Base-by-base conservation (phyloP, 2,329 filamentous ascomycete genomes). In the Cladophialophora immunda region DNA sequence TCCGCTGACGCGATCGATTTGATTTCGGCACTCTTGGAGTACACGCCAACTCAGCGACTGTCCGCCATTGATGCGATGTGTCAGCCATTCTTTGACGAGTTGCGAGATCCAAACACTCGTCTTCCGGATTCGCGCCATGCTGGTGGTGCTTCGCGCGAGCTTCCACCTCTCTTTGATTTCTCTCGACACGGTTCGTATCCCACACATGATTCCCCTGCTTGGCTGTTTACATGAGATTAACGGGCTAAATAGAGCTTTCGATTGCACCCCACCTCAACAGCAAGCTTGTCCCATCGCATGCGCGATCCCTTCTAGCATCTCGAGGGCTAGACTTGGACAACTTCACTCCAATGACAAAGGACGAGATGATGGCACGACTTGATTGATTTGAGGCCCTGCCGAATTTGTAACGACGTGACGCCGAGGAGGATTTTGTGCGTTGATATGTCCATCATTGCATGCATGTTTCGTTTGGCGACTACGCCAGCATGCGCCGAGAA, bases 71-170 rank as follows among this genome's bases (percentile, higher is more conserved):
- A 98, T 76, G 95, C 95, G 60, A 97, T 99, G 94, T 91, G 96
- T 65, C 95, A 99, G 76, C 93, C 95, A 41, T 99, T 98, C 87
- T 99, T 99, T 76, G 94, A 99, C 76, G 95, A 99, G 81, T 86
- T 99, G 70, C 89, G 95, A 75, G 93, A 97, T 75, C 92, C 93
- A n/a, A 89, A 80, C 78, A 98, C 94, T 67, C 92, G 91, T 79
- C 86, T 99, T 71, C 95, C 94, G 9, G 95, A 99, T 79, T 99
- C 95, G 27, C 91, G 95, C 78, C 93, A 97, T 81, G 88, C 92
- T 69, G 92, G 91, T 72, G 91, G 91, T 68, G 86, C 91, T 55
- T 81, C 91, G 58, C 91, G 91, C 77, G 94, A 97, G 68, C 82
- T 99, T 60, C 95, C 95, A 25, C 86, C 87, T 54, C 87, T 99